Conservation (phyloP, 2,329 filamentous ascomycete genomes). For the Ophiostoma montium region DNA sequence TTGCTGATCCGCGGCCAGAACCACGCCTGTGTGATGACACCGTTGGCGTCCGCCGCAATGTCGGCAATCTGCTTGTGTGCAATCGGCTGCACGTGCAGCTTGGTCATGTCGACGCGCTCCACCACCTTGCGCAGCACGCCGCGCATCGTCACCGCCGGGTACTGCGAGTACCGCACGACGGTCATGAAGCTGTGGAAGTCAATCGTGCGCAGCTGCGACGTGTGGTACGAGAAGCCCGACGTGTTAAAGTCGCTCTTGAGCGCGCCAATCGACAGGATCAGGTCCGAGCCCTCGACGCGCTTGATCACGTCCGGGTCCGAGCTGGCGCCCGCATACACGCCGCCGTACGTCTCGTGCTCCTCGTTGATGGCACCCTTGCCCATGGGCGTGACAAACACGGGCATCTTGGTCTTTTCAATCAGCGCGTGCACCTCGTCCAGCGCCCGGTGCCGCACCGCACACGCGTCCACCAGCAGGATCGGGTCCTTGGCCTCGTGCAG, state of each 20-base stretch:
- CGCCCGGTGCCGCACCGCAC: conserved; percentile 63
- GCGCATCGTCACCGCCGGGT: conserved; percentile 63
- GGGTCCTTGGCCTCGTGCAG: conserved; percentile 54
- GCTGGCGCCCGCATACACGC: conserved; percentile 72
- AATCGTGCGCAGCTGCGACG: conserved; percentile 63
- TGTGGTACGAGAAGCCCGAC: conserved; percentile 66
- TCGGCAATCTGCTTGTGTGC: conserved; percentile 34
- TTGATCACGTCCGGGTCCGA: conserved; percentile 51
- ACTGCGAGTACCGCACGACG: conserved; percentile 63
- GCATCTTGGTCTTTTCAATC: conserved; percentile 57
- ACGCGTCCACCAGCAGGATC: conserved; percentile 70
- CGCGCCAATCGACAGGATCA: conserved; percentile 57
- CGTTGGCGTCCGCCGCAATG: conserved; percentile 5
- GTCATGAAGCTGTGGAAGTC: conserved; percentile 66
- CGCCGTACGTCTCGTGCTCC: conserved; percentile 58
- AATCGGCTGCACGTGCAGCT: conserved; percentile 40
- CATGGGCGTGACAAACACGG: conserved; percentile 82
- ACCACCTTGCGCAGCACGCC: conserved; percentile 62
- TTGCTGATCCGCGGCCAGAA: conserved; percentile 14
- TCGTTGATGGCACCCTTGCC: conserved; percentile 77
- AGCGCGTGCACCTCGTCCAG: conserved; percentile 59
- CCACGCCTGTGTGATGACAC: conserved; percentile 13
- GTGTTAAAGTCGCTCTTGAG: conserved; percentile 67
- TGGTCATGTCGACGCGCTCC: conserved; percentile 39
- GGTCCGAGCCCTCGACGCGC: conserved; percentile 52